Base-by-base conservation (phyloP, 129 eudicot genomes). In the Flaveria robusta region DNA sequence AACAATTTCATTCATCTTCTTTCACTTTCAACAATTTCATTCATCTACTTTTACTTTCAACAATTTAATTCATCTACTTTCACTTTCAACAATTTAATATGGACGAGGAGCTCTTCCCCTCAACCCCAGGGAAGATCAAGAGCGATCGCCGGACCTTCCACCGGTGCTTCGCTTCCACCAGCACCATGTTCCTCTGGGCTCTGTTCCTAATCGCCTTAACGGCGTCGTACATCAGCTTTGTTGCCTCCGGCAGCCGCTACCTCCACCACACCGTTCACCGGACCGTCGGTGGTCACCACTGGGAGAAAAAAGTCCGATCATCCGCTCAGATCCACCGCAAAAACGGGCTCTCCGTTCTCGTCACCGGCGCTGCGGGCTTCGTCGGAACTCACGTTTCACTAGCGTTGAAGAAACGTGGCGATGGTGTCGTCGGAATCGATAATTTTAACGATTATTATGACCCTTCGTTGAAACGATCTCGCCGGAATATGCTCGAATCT, bases 351-450 rank as follows among this genome's bases (percentile, higher is more conserved):
- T 45, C 87, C 22, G 87, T 84, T 0, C 80, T 84, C 6, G 87
- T 84, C 59, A 84, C 87, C 74, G 87, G 87, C 73, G 87, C 87
- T 2, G 84, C 76, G 42, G 87, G 87, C 0, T 83, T 84, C 47
- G 87, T 84, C 45, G 87, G 87, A 1, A 41, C 79, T 3, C 87
- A 84, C 79, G 87, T 84, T 3, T 45, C 84, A 6, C 82, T 80
- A 0, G 82, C 84, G 20, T 70, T 84, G 14, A 76, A 80, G 6
- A 80, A 80, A 49, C 87, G 87, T 58, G 87, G 87, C 1, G 87
- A 83, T 31, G 87, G 87, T 13, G 87, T 83, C 41, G 84, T 83
- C 22, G 87, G 87, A 9, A 65, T 83, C 12, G 87, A 83, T 49
- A 83, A 83, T 34, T 83, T 83, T 27, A 83, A 83, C 37, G 67